Base-by-base conservation (phyloP, 805 yeast genomes). In the Saccharomycopsis schoenii region DNA sequence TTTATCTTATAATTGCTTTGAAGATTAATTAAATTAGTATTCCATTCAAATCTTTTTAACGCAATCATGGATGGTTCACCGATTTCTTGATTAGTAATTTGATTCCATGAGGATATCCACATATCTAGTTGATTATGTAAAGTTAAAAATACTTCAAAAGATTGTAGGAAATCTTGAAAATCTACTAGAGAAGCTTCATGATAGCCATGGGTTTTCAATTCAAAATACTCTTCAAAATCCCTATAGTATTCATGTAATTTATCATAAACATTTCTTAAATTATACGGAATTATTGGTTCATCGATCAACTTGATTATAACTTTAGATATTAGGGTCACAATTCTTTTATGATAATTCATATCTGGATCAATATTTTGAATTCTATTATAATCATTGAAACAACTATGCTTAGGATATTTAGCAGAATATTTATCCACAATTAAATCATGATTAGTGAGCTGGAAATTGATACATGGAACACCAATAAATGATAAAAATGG, bases 1-100 rank as follows among this genome's bases (percentile, higher is more conserved):
- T 75, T 69, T 6, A 75, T 69, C 10, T 85, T 68, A 64, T 88
- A 80, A 64, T 80, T 80, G 11, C 11, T 47, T 64, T 84, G 86
- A 61, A 88, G 76, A 15, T 73, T 70, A 2, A 81, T 71, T 67
- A 89, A 72, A 63, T 83, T 82, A n/a, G 83, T 78, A 71, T 92
- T 92, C 89, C 94, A 88, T 61, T 82, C 83, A 86, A 89, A 82
- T 67, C 98, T 77, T 64, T 82, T 84, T 55, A 85, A 83, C 0
- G 92, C 80, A 47, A 89, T 73, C 60, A 86, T 69, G 1, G 90
- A 82, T 1, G 96, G 91, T 69, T 92, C 96, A 2, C 83, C 68
- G 1, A 87, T 92, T 39, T 78, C 76, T 14, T 72, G 70, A 42
- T 72, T 66, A 2, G 81, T 80, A 21, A 82, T 73, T 39, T 80